Evolutionary conservation across 306 rosid species (phyloP).

Genomic region (Vachellia collinsii): DNA sequence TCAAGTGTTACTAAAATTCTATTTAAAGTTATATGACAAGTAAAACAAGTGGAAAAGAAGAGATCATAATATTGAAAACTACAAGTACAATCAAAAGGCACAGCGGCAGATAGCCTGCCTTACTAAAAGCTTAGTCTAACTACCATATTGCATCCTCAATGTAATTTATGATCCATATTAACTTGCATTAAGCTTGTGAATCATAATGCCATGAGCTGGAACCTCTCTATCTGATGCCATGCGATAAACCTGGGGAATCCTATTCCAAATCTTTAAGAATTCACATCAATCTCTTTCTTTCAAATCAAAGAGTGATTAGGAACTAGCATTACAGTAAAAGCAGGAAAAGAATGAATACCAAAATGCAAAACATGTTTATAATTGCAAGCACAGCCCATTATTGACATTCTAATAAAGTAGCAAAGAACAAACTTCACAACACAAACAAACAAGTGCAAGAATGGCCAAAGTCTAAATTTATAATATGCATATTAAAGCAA

Average conservation of each 20-base stretch:
- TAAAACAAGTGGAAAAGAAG: background rate
- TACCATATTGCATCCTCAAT: background rate
- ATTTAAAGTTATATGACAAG: background rate
- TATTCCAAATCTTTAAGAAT: background rate
- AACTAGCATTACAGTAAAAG: background rate
- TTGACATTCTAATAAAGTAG: background rate
- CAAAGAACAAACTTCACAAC: conserved; percentile 9
- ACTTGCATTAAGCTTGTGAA: background rate
- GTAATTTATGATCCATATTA: background rate
- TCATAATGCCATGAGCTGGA: background rate
- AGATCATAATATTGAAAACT: background rate
- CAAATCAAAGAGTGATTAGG: background rate
- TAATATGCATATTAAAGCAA: conserved; percentile 3
- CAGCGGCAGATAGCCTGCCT: too few species aligned
- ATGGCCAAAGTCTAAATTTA: background rate
- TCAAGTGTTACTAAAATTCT: background rate
- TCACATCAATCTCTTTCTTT: background rate
- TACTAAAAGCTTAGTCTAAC: background rate
- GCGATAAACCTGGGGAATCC: background rate
- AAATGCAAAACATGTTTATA: background rate
- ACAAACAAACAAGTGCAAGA: background rate
- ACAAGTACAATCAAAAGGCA: background rate
- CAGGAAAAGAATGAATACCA: background rate
- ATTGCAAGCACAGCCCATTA: background rate
- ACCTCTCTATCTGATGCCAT: background rate